phyloP scores from a whole-genome alignment of 306 rosid genomes.

The Cyclanthera cordifolia region DNA sequence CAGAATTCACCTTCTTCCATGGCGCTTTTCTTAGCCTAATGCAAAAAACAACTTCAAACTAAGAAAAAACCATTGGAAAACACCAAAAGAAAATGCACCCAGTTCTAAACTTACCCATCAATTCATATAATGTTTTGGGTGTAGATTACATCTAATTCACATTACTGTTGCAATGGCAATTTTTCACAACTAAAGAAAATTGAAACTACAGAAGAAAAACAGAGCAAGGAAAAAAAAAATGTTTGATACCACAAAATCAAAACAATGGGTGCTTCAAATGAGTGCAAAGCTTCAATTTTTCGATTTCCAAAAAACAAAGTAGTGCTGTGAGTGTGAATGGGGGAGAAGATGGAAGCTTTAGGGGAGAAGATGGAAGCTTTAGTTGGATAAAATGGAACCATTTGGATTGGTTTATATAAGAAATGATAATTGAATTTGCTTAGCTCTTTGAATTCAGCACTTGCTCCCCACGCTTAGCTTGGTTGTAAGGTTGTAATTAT shows the following conservation, averaged over 20 bases:
- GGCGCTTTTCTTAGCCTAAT: background rate
- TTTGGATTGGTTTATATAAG: too few species aligned
- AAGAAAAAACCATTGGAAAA: background rate
- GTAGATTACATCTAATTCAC: background rate
- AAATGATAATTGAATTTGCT: too few species aligned
- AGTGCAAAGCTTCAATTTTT: too few species aligned
- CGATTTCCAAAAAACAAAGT: too few species aligned
- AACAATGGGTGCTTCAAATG: too few species aligned
- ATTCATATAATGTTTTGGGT: background rate
- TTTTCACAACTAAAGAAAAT: background rate
- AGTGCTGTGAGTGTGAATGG: too few species aligned
- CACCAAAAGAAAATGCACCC: background rate
- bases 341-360: too few species aligned
- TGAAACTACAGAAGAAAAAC: background rate
- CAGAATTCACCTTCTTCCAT: background rate
- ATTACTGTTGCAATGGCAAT: background rate
- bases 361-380: too few species aligned
- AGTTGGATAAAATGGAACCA: too few species aligned
- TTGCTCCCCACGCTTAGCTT: slow-evolving; percentile 6
- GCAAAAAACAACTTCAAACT: background rate
- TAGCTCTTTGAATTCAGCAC: background rate
- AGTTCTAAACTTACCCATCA: background rate
- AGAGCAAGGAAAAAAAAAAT: background rate
- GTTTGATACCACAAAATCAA: background rate
- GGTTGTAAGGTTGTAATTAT: background rate